Percentiles rank a stretch among this genome's conserved stretches.
Evolutionary conservation across 257 asterid species (phyloP).

Genomic region (Solanum lycopersicoides): DNA sequence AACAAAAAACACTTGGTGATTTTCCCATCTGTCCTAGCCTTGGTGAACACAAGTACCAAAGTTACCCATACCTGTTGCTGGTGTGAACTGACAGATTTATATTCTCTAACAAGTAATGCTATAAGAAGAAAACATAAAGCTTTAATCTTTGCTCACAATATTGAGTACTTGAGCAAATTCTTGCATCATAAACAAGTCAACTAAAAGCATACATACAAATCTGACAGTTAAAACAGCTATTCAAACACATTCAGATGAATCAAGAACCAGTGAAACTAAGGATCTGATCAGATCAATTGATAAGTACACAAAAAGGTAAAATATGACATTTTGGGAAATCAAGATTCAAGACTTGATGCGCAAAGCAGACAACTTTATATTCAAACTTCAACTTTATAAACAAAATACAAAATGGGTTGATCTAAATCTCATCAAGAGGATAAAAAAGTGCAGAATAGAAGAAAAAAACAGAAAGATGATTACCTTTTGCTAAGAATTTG

Average conservation of each 20-base stretch:
- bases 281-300: background rate
- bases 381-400: background rate
- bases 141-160: too few species aligned
- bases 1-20: background rate
- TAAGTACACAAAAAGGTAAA: background rate
- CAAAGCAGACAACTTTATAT: background rate
- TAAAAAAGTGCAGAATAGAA: background rate
- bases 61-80: too few species aligned
- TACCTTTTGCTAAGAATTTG: background rate
- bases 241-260: background rate
- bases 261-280: background rate
- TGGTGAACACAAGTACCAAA: too few species aligned
- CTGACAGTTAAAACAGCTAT: background rate
- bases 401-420: background rate
- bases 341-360: background rate
- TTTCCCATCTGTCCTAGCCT: background rate
- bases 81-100: too few species aligned
- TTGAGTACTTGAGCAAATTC: background rate
- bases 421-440: background rate
- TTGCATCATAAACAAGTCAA: background rate
- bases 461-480: background rate
- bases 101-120: background rate
- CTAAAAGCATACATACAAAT: background rate
- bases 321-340: background rate
- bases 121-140: background rate